Conservation (phyloP, 345 rosid species). For the Citrus mangshanensis region DNA sequence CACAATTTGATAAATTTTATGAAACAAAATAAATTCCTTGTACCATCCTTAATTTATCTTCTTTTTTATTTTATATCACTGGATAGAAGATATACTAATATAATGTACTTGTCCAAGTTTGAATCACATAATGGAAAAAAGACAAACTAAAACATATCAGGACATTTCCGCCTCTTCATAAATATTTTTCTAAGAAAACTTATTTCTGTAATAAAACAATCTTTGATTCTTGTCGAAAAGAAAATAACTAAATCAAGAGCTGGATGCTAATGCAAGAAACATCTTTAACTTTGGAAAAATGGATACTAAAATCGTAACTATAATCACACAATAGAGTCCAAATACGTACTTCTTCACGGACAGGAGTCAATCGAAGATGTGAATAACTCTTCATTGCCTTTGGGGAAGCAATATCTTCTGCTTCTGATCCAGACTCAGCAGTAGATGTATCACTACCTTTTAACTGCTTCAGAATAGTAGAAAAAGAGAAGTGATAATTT, state of each 20-base stretch:
- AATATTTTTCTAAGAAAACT: neutral
- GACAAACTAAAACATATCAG: neutral
- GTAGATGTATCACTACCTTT: conserved; percentile 97
- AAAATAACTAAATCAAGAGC: neutral
- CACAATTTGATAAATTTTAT: neutral
- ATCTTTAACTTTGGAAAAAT: neutral
- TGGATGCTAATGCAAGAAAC: neutral
- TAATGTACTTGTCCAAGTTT: neutral
- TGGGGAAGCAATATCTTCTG: conserved; percentile 88
- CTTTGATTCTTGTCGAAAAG: neutral
- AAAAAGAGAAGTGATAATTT: neutral
- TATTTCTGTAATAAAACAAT: neutral
- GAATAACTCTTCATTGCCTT: conserved; percentile 82
- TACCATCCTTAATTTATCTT: neutral
- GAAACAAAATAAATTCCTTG: neutral
- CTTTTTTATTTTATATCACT: neutral
- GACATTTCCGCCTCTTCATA: neutral
- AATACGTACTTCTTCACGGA: conserved; percentile 85
- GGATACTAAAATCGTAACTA: neutral
- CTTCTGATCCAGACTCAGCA: conserved; percentile 99
- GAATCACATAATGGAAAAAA: neutral
- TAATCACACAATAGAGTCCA: neutral
- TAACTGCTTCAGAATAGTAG: conserved; percentile 42
- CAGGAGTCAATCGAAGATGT: conserved; percentile 90
- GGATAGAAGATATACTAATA: neutral